Evolutionary conservation across 78 protist genomes (phyloP), one percentile per base, ranked within the genome.

Genomic region (Dictyostelium purpureum): DNA sequence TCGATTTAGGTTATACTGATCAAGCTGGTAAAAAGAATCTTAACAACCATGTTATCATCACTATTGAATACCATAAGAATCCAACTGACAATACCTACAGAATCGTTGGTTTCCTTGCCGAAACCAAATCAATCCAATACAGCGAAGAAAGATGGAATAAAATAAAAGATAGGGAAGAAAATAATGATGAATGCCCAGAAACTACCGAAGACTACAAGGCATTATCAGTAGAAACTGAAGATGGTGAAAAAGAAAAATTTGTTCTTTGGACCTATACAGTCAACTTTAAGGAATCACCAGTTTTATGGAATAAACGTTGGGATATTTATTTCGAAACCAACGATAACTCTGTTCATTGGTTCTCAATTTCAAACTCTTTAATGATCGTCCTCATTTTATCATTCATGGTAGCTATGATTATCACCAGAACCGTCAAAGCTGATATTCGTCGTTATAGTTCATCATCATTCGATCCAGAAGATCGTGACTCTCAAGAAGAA

Each of bases 291-390:
- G 26, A 43, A 6, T 71, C 83, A 28, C 71, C 85, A 28, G 61
- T 93, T 21, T 73, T 76, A n/a, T 99, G 99, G 99, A 96, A 96
- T 6, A 74, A 96, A 10, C 93, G 99, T 28, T 99, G 99, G 99
- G 99, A 99, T 31, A 31, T 70, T 51, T 98, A 98, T 71, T 93
- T 99, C 18, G 63, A 74, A 77, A 75, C 81, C 91, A 77, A 69
- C 11, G 97, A 95, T n/a, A 14, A 47, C 7, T 63, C 94, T 28
- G 71, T 96, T 43, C 99, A 98, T 89, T 98, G 99, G 99, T 97
- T 98, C 91, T 91, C 98, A 40, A 97, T 99, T 65, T 51, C 98
- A 78, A 98, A 99, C 96, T 96, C 98, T 11, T 71, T 98, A 45
- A 71, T 98, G 80, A 97, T 98, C 31, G 99, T 98, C 18, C 75